Base-by-base conservation (phyloP, 352 stramenopile species). In the Phytophthora kernoviae region DNA sequence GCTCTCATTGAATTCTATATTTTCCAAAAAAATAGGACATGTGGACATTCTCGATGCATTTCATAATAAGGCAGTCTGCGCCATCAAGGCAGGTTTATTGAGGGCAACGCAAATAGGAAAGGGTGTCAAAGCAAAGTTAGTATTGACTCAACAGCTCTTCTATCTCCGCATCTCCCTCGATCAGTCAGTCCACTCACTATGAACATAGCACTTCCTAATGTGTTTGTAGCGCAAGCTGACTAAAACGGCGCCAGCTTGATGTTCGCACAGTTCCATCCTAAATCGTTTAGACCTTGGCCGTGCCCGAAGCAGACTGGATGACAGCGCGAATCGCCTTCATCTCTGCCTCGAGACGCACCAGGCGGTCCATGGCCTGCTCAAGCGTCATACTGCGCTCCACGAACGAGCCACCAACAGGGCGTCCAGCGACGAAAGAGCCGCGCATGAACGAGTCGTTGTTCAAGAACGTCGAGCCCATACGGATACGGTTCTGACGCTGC, bases 341-440 rank as follows among this genome's bases (percentile, higher is more conserved):
- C 58, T 91, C 81, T 21, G 62, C 57, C 44, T 91, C 81, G 39
- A 91, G 65, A 18, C 81, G 81, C 55, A 68, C 72, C 20, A 91
- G 70, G 54, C 81, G 79, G 64, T 91, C 79, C 75, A 91, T 89
- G 7, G 81, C 81, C 61, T 89, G 78, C 47, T 91, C 81, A 18
- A 91, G 55, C 34, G 63, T 86, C 76, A 90, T 87, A 43, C 54
- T 70, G 58, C 79, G 77, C 52, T 90, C 78, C 30, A 71, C 53
- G 59, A 80, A 81, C 10, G 77, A 82, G 37, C 68, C 70, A 52
- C 77, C 72, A 1, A 94, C 84, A 18, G 84, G 73, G 21, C 84
- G 84, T 17, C 84, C 84, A 2, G 83, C 79, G 11, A 94, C 81
- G 54, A 91, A 94, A 30, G 84, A 94, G 56, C 88, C 84, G 40